These are phyloP conservation scores for Aspergillus felis DNA, from an alignment of 2,329 filamentous ascomycete genomes.

Conservation along the genomic window DNA sequence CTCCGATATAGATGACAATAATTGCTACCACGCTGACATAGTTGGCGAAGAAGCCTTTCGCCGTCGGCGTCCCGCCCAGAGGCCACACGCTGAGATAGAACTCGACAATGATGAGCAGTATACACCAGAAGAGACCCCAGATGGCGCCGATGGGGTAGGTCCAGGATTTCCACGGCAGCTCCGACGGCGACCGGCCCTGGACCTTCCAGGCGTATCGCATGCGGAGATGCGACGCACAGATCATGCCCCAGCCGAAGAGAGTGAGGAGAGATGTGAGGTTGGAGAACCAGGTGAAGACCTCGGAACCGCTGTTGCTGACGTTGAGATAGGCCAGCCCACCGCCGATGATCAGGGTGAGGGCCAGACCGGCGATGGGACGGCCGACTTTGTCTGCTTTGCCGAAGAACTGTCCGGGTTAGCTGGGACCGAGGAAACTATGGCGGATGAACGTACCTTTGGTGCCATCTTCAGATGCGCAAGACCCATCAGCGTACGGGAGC, in stretches of 20 bases:
- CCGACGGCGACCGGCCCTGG: constrained; percentile 34
- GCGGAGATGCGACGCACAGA: constrained; percentile 43
- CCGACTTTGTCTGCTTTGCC: constrained; percentile 32
- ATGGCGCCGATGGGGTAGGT: constrained; percentile 43
- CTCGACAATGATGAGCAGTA: constrained; percentile 44
- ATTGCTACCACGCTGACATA: constrained; percentile 45
- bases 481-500: constrained; percentile 43
- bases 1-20: constrained; percentile 40
- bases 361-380: constrained; percentile 50
- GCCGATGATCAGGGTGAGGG: constrained; percentile 64
- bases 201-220: constrained; percentile 41
- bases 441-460: constrained; percentile 23
- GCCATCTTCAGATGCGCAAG: constrained; percentile 44
- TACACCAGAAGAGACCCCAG: constrained; percentile 44
- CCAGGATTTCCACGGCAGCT: constrained; percentile 45
- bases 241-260: constrained; percentile 44
- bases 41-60: constrained; percentile 45
- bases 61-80: constrained; percentile 29
- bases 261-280: constrained; percentile 46
- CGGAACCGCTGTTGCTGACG: constrained; percentile 37
- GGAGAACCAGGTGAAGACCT: constrained; percentile 48
- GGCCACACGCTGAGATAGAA: constrained; percentile 50
- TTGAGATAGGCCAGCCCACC: constrained; percentile 49
- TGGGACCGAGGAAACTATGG: not conserved
- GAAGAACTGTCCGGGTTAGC: constrained; percentile 16